Conservation (phyloP, 441 rosid species). For the Euphorbia corollata region DNA sequence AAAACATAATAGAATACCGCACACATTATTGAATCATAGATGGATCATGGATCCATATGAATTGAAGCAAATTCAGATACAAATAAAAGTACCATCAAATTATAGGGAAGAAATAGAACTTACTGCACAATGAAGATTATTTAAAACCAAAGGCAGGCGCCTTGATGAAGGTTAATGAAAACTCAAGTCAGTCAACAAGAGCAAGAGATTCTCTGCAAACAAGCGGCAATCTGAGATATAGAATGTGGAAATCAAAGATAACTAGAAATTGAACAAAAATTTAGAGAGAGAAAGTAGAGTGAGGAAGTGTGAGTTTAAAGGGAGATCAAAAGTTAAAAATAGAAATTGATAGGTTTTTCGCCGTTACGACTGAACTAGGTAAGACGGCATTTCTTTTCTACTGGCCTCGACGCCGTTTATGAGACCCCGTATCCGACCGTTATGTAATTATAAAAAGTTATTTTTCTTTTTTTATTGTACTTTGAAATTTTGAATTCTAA, state of each 20-base stretch:
- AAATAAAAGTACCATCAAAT: not conserved
- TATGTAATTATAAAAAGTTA: not conserved
- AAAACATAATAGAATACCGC: not conserved
- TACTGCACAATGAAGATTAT: not conserved
- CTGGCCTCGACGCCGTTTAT: slow-evolving; percentile 5
- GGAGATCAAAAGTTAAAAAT: slow-evolving; percentile 8
- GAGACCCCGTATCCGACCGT: slow-evolving; percentile 22
- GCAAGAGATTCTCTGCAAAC: slow-evolving; percentile 8
- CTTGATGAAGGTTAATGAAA: not conserved
- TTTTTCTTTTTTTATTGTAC: not conserved
- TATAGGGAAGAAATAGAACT: not conserved
- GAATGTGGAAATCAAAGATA: not conserved
- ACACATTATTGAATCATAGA: slow-evolving; percentile 11
- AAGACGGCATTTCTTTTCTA: slow-evolving; percentile 13
- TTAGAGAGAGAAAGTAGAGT: not conserved
- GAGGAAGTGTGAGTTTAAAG: not conserved
- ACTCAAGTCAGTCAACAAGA: not conserved
- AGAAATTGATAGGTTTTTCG: not conserved
- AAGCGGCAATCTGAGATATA: not conserved
- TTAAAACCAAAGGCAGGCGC: slow-evolving; percentile 3
- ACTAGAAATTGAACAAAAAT: not conserved
- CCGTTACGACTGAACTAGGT: slow-evolving; percentile 14
- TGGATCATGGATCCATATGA: slow-evolving; percentile 5
- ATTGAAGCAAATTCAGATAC: slow-evolving; percentile 11
- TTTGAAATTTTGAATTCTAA: slow-evolving; percentile 9